Percentiles rank a stretch among this genome's conserved stretches.
phyloP scores from a whole-genome alignment of 768 basidiomycete species.

The Cystobasidium tubakii region DNA sequence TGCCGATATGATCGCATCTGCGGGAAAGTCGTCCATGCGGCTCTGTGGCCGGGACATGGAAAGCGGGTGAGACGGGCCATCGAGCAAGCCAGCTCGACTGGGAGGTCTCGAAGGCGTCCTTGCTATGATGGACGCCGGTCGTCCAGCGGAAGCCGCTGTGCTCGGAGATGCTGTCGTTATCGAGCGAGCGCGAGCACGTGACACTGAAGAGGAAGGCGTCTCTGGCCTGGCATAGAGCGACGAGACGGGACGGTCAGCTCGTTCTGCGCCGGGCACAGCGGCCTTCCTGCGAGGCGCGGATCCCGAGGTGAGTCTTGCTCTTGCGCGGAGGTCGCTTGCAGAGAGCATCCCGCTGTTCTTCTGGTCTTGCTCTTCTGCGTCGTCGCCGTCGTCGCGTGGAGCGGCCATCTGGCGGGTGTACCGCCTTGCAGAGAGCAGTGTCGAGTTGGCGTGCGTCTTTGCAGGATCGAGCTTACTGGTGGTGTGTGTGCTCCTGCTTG shows the following conservation, averaged over 20 bases:
- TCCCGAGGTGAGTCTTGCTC: conserved; percentile 43
- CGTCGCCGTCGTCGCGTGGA: neutral
- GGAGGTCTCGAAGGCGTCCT: conserved; percentile 19
- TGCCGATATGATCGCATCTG: neutral
- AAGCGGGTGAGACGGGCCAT: neutral
- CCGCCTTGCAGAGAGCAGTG: conserved; percentile 17
- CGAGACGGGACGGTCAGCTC: conserved; percentile 39
- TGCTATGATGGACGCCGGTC: neutral
- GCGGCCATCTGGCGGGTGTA: conserved; percentile 33
- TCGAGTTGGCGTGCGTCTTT: neutral
- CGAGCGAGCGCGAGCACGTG: conserved; percentile 28
- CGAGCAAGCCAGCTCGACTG: conserved; percentile 5
- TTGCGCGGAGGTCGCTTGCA: conserved; percentile 25
- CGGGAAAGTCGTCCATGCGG: neutral
- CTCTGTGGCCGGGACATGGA: neutral
- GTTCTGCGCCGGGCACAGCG: conserved; percentile 42
- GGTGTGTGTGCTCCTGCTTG: neutral
- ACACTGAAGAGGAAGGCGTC: neutral
- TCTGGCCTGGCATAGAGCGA: neutral
- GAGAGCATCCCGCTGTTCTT: neutral
- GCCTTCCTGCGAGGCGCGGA: conserved; percentile 40
- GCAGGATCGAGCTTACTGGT: neutral
- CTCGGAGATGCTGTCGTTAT: conserved; percentile 8
- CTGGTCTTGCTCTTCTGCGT: neutral
- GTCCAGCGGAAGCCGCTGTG: neutral